Base-by-base conservation (phyloP, 2,329 filamentous ascomycete species). In the Aphanocladium album region DNA sequence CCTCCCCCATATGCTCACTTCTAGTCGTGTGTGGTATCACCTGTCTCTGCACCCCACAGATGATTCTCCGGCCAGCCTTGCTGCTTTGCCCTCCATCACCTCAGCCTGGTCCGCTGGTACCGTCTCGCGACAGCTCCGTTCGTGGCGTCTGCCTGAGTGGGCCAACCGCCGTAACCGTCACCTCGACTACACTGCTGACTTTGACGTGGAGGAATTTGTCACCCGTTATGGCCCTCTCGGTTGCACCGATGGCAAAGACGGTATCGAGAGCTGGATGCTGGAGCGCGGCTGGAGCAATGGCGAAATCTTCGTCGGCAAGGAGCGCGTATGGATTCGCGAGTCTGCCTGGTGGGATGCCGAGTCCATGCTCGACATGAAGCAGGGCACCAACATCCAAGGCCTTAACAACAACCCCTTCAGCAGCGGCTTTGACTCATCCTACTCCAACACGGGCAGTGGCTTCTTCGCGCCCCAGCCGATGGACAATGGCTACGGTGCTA, bases 201-300 rank as follows among this genome's bases (percentile, higher is more conserved):
- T 98, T 67, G 95, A 99, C 68, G 79, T 93, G 5, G 91, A 96
- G 17, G 95, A 99, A 72, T 98, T 99, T 68, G 84, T 87, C 21
- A 86, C 88, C 67, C 87, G 95, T 49, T 99, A 97, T 71, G 80
- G 86, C 5, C 80, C 85, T 6, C 82, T 99, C 0, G 95, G 95
- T 16, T 99, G 95, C 73, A 85, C 88, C 67, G 91, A 96, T 65
- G 95, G 95, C 60, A 87, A 86, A 64, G 95, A 99, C 64, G 95
- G 93, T 52, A 92, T 97, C 57, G 91, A 98, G 71, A 96, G 84
- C 68, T 99, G 93, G 91, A 83, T 96, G 61, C 82, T 98, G 54
- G 93, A 98, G 75, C 87, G 95, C 62, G 95, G 95, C 1, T 99
- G 95, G 95, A 97, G 91, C 76, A 99, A 99, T 67, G 95, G 95